phyloP scores from a whole-genome alignment of 306 rosid genomes.

The Castanea crenata region DNA sequence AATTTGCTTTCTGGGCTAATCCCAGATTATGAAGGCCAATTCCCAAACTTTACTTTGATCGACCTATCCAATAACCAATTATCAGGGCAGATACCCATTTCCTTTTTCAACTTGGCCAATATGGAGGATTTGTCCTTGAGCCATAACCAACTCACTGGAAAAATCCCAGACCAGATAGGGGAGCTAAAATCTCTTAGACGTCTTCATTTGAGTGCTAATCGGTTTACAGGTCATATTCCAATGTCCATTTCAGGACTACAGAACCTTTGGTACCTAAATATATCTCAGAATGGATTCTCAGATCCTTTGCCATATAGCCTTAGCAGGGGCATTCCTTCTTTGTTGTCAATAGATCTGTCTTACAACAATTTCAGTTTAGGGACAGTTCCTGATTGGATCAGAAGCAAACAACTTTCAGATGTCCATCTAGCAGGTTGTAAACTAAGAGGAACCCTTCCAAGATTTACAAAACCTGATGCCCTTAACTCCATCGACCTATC shows the following conservation, averaged over 20 bases:
- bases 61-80: slow-evolving; percentile 78
- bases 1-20: slow-evolving; percentile 58
- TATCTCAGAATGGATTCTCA: slow-evolving; percentile 71
- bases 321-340: slow-evolving; percentile 63
- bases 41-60: slow-evolving; percentile 48
- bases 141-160: slow-evolving; percentile 74
- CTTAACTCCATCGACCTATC: slow-evolving; percentile 84
- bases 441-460: slow-evolving; percentile 70
- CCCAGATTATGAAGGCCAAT: slow-evolving; percentile 66
- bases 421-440: slow-evolving; percentile 83
- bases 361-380: slow-evolving; percentile 77
- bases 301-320: slow-evolving; percentile 65
- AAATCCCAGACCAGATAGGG: slow-evolving; percentile 67
- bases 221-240: slow-evolving; percentile 66
- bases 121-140: slow-evolving; percentile 74
- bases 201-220: slow-evolving; percentile 68
- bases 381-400: slow-evolving; percentile 80
- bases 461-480: slow-evolving; percentile 53
- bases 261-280: slow-evolving; percentile 83
- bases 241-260: slow-evolving; percentile 63
- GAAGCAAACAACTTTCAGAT: slow-evolving; percentile 63
- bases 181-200: slow-evolving; percentile 62
- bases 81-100: slow-evolving; percentile 62
- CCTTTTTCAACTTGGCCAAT: slow-evolving; percentile 60
- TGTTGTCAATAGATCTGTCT: slow-evolving; percentile 83